Percentiles rank a stretch among this genome's conserved stretches.
Evolutionary conservation across 129 eudicot species (phyloP).

Genomic region (Helianthus annuus): DNA sequence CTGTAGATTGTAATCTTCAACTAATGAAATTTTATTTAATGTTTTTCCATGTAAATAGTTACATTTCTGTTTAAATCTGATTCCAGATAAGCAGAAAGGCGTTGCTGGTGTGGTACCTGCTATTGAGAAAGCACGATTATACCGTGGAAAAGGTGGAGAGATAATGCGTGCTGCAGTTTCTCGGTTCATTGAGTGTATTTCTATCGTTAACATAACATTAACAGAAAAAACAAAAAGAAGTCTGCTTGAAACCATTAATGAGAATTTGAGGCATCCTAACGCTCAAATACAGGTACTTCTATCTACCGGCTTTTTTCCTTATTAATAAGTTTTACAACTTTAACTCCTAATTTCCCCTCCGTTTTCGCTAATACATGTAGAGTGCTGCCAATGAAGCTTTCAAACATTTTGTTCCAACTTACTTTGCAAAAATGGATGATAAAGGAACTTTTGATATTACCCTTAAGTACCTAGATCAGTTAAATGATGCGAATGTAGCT

Average conservation of each 20-base stretch:
- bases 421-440: slow-evolving; percentile 49
- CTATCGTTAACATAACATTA: slow-evolving; percentile 55
- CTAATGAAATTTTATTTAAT: neutral
- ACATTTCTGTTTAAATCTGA: slow-evolving; percentile 8
- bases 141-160: slow-evolving; percentile 99
- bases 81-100: slow-evolving; percentile 73
- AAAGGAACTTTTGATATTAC: slow-evolving; percentile 60
- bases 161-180: slow-evolving; percentile 97
- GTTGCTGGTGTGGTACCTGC: slow-evolving; percentile 87
- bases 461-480: slow-evolving; percentile 63
- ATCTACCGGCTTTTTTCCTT: neutral
- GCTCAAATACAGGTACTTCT: slow-evolving; percentile 76
- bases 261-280: slow-evolving; percentile 94
- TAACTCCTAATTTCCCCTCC: neutral
- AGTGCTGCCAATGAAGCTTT: slow-evolving; percentile 85
- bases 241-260: slow-evolving; percentile 84
- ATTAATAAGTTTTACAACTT: neutral
- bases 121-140: slow-evolving; percentile 92
- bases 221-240: slow-evolving; percentile 68
- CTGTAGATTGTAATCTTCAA: neutral
- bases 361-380: slow-evolving; percentile 36
- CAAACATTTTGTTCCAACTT: slow-evolving; percentile 65
- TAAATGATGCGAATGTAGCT: slow-evolving; percentile 88
- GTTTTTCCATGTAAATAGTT: slow-evolving; percentile 4
- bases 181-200: slow-evolving; percentile 79